A percentile compares a stretch with the other conserved stretches of the same genome.
These are phyloP conservation scores for Prunus padus DNA, from an alignment of 306 rosid species.

Conservation along the genomic window DNA sequence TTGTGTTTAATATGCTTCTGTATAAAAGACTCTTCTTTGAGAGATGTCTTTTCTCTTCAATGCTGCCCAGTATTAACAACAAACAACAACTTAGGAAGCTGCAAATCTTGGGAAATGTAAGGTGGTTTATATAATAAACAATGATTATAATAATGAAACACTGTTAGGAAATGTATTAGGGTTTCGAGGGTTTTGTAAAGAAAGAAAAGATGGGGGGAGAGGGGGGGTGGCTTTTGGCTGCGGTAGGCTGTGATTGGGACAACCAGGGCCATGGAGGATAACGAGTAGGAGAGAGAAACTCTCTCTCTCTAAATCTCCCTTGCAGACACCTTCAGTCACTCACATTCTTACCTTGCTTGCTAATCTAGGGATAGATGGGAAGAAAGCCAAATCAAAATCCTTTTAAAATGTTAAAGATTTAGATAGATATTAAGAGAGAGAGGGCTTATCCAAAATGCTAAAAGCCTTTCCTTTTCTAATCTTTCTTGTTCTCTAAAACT, in stretches of 20 bases:
- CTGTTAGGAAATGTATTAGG: too few species aligned
- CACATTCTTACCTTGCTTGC: slow-evolving; percentile 57
- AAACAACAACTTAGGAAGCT: slow-evolving; percentile 21
- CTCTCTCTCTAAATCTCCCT: slow-evolving; percentile 27
- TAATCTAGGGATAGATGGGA: slow-evolving; percentile 31
- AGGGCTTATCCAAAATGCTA: slow-evolving; percentile 32
- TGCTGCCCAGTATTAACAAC: slow-evolving; percentile 15
- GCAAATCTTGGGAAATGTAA: slow-evolving; percentile 39
- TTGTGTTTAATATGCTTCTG: neutral
- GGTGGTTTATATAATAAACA: slow-evolving; percentile 39
- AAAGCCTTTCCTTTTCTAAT: neutral
- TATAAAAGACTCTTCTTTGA: slow-evolving; percentile 23
- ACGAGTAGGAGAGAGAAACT: slow-evolving; percentile 9
- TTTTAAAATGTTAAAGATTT: neutral
- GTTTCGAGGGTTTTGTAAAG: slow-evolving; percentile 28
- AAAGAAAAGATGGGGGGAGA: neutral
- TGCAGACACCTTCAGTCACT: slow-evolving; percentile 35
- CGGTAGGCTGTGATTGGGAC: slow-evolving; percentile 7
- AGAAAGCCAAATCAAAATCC: neutral
- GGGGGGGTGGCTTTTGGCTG: neutral
- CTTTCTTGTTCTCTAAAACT: slow-evolving; percentile 29
- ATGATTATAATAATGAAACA: slow-evolving; percentile 7
- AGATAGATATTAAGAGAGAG: neutral
- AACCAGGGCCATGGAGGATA: neutral
- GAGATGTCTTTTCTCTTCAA: slow-evolving; percentile 35